Evolutionary conservation across 2,329 filamentous ascomycete genomes (phyloP), one percentile per base, ranked within the genome.

Genomic region (Diaporthe vexans): DNA sequence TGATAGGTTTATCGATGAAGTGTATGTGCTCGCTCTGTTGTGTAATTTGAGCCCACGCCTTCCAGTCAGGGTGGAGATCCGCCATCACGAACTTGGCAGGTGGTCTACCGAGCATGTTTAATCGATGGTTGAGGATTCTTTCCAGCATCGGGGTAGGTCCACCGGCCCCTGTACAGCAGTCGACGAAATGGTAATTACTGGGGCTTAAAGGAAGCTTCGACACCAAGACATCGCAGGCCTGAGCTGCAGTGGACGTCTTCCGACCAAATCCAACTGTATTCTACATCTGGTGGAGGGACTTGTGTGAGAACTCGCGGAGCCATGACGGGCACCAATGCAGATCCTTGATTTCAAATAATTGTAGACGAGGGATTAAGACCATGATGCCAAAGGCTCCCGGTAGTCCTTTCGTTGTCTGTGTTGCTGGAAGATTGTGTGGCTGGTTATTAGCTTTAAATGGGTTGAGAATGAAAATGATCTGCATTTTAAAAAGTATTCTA

Each of bases 31-130:
- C 19, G 59, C 59, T 63, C 13, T 46, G 10, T 8, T 48, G 37
- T 6, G 59, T 63, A 9, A 63, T 63, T n/a, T 19, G 11, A 6
- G 59, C 26, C 59, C 59, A 63, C 4, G 59, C 59, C 59, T 63
- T 63, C 59, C 59, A 63, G 35, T 63, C 59, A n/a, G 59, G 59
- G 19, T 48, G 48, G 4, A 63, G 59, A 43, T 63, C 59, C 24
- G 59, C 59, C 17, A 63, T 26, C 17, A 63, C 59, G 8, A 63
- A 63, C 24, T 63, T 63, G 40, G 59, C 59, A 10, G 59, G 59
- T 33, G 59, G 40, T 48, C 59, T 63, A 9, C 24, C 59, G 21
- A 63, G 59, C 8, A 33, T 29, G 13, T 26, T 48, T 26, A 63
- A 5, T 5, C 59, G 24, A 10, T 33, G 24, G 26, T 63, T 63